These are phyloP conservation scores for Mrakia blollopis DNA, from an alignment of 768 basidiomycete genomes.

Conservation along the genomic window DNA sequence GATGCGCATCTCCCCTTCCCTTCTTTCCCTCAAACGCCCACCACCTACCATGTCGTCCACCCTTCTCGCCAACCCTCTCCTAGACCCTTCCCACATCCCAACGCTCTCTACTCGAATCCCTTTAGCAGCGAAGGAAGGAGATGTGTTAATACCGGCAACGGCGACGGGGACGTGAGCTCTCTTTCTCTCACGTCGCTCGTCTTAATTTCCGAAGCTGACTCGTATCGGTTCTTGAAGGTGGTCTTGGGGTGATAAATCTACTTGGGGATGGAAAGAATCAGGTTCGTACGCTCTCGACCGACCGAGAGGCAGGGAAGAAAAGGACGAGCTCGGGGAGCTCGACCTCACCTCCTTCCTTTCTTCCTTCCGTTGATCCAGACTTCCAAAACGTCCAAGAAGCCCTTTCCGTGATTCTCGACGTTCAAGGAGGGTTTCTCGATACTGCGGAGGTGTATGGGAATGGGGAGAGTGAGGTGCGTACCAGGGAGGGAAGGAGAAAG, in stretches of 20 bases:
- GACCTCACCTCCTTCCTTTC: not conserved
- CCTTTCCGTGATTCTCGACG: not conserved
- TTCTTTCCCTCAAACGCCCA: not conserved
- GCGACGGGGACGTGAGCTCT: constrained; percentile 20
- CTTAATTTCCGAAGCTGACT: not conserved
- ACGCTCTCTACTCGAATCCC: not conserved
- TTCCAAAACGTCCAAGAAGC: constrained; percentile 10
- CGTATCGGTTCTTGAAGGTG: not conserved
- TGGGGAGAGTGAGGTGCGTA: constrained; percentile 3
- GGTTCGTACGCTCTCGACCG: not conserved
- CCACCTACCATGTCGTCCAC: not conserved
- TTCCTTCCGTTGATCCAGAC: not conserved
- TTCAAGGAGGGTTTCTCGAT: constrained; percentile 24
- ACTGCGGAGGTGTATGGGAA: constrained; percentile 20
- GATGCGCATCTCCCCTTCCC: not conserved
- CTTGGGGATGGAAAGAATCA: constrained; percentile 18
- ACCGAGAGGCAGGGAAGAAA: no score
- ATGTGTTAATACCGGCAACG: not conserved
- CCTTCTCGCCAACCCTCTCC: constrained; percentile 14
- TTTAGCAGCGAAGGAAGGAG: not conserved
- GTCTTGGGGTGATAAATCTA: constrained; percentile 17
- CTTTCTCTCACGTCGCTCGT: no score
- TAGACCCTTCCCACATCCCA: not conserved
- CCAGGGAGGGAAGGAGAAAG: not conserved
- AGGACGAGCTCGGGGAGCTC: not conserved